A percentile compares a stretch with the other conserved stretches of the same genome.
Evolutionary conservation across 148 eudicot genomes (phyloP).

Genomic region (Rhododendron williamsianum): DNA sequence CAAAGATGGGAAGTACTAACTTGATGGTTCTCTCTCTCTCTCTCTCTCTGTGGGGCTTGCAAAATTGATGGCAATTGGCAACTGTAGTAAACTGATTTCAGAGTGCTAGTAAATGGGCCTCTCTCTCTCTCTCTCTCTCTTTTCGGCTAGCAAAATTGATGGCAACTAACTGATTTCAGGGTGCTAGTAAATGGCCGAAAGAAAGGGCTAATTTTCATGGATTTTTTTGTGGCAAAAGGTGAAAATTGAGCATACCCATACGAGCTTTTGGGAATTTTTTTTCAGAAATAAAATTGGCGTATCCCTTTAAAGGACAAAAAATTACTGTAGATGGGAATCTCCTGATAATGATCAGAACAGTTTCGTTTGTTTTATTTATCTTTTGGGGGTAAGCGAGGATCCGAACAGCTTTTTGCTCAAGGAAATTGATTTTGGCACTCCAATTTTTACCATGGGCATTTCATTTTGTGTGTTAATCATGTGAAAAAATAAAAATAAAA

Average conservation of each 20-base stretch:
- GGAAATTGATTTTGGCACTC: no score
- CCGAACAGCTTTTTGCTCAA: neutral
- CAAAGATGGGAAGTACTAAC: neutral
- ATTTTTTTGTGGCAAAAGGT: neutral
- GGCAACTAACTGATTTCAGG: neutral
- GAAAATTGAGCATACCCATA: neutral
- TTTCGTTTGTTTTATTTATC: neutral
- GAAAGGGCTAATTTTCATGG: neutral
- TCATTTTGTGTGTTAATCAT: no score
- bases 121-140: conserved; percentile 3
- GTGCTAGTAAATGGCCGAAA: neutral
- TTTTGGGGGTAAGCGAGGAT: neutral
- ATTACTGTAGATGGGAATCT: neutral
- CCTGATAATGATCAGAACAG: neutral
- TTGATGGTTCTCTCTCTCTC: neutral
- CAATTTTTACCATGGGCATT: no score
- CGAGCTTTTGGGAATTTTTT: neutral
- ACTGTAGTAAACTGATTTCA: no score
- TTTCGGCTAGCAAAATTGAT: neutral
- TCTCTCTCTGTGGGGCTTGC: neutral
- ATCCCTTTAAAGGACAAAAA: neutral
- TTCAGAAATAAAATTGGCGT: neutral
- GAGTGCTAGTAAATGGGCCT: neutral
- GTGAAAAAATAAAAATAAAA: no score
- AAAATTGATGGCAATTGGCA: neutral